phyloP scores from a whole-genome alignment of 345 rosid genomes.

The Angophora floribunda region DNA sequence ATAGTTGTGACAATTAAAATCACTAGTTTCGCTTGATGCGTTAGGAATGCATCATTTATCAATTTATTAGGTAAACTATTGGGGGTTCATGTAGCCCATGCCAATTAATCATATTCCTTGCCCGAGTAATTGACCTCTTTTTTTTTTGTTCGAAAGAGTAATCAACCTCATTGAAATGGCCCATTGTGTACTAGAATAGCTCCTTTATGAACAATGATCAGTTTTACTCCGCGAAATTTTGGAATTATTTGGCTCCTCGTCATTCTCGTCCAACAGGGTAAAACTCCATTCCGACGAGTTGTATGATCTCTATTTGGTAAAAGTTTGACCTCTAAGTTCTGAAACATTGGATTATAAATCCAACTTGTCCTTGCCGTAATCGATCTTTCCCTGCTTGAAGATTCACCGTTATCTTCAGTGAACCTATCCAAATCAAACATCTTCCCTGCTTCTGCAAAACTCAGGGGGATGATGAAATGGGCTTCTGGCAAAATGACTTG shows the following conservation, averaged over 20 bases:
- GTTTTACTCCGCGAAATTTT: not conserved
- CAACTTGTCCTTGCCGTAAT: not conserved
- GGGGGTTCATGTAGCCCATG: not conserved
- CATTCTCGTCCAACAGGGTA: not conserved
- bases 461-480: not conserved
- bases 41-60: not conserved
- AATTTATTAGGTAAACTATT: too few relatives aligned
- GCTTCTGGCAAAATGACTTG: not conserved
- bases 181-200: not conserved
- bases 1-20: not conserved
- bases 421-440: not conserved
- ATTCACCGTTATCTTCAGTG: not conserved
- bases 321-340: not conserved
- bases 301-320: not conserved
- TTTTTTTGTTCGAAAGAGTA: not conserved
- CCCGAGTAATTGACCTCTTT: not conserved
- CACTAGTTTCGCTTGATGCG: too few relatives aligned
- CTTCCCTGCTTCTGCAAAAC: not conserved
- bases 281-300: not conserved
- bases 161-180: not conserved
- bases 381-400: not conserved
- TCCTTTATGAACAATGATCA: not conserved
- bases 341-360: not conserved
- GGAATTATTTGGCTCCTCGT: not conserved
- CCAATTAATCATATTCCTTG: not conserved